Evolutionary conservation across 345 rosid genomes (phyloP).

Genomic region (Syzygium aqueum): DNA sequence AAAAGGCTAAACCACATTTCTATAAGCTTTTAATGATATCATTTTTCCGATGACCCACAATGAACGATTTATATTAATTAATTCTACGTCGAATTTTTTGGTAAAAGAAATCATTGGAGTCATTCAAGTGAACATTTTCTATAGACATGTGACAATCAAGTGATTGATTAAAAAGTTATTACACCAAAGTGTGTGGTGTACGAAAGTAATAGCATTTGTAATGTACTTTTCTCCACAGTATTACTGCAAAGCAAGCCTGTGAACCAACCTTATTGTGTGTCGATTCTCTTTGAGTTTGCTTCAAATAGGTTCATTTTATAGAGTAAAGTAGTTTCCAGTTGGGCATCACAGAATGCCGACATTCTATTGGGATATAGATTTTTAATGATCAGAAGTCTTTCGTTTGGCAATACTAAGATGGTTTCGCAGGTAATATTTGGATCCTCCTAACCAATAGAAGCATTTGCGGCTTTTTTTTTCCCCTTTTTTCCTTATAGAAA

Average conservation of each 20-base stretch:
- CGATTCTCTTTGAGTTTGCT: background rate
- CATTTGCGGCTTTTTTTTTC: background rate
- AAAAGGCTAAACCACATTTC: background rate
- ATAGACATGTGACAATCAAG: background rate
- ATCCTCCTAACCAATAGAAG: background rate
- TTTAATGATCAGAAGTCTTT: background rate
- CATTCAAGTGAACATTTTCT: background rate
- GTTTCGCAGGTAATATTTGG: background rate
- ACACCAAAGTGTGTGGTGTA: background rate
- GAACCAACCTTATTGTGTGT: background rate
- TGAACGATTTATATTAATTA: no score
- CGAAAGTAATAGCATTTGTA: background rate
- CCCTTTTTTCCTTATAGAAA: background rate
- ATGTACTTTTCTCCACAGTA: no score
- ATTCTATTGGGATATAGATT: background rate
- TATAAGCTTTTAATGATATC: background rate
- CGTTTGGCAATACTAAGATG: background rate
- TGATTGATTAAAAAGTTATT: background rate
- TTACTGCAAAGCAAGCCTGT: background rate
- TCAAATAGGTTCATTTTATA: background rate
- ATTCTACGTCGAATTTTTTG: no score
- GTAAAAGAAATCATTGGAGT: background rate
- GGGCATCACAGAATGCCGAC: background rate
- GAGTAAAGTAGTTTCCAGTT: background rate
- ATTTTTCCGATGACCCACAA: background rate